Conservation (phyloP, 768 basidiomycete genomes). For the Pulveroboletus ravenelii region DNA sequence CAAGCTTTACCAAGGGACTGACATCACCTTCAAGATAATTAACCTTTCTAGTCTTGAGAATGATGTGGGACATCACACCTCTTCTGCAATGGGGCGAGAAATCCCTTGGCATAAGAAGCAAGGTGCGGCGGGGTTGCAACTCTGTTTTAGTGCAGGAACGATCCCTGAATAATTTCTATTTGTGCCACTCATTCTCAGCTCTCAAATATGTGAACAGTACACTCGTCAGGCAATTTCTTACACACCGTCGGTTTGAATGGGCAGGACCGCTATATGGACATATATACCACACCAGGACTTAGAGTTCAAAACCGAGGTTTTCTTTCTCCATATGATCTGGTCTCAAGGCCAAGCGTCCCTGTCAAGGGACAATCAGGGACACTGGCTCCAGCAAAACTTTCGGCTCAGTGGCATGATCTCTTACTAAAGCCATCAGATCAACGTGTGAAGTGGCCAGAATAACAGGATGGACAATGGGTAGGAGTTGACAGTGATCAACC, state of each 20-base stretch:
- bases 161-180: no score
- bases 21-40: no score
- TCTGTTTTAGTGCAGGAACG: background rate
- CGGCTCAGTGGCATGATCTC: background rate
- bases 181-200: background rate
- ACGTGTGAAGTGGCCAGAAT: background rate
- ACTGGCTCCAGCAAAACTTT: background rate
- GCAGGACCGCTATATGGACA: no score
- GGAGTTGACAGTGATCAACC: background rate
- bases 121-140: background rate
- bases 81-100: background rate
- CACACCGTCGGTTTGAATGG: no score
- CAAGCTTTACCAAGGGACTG: no score
- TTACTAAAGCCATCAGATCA: no score
- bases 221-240: background rate
- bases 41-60: background rate
- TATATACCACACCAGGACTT: no score
- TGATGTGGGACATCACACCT: background rate
- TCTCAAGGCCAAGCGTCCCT: background rate
- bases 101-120: background rate
- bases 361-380: background rate
- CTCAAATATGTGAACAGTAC: background rate
- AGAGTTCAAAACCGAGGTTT: background rate
- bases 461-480: background rate
- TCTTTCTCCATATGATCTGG: no score